Evolutionary conservation across 495 filamentous ascomycete genomes (phyloP).

Genomic region (Annulohypoxylon moriforme): DNA sequence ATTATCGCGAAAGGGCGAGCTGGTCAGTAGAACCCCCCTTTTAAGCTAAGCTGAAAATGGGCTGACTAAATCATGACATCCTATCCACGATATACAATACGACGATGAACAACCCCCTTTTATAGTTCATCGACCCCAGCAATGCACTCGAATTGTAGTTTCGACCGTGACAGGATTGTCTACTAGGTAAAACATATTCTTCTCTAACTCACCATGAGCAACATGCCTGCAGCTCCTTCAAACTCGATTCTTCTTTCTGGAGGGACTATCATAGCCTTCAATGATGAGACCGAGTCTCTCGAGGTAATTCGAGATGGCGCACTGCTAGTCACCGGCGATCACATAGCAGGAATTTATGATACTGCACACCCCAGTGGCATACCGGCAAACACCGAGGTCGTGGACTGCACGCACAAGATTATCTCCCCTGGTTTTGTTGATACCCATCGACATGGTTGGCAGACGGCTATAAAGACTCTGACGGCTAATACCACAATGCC

Average conservation of each 20-base stretch:
- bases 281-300: slow-evolving; percentile 49
- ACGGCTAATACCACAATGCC: slow-evolving; percentile 45
- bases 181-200: no score
- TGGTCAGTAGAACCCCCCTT: not conserved
- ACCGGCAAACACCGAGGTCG: slow-evolving; percentile 46
- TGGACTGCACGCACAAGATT: slow-evolving; percentile 67
- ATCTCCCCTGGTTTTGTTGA: slow-evolving; percentile 69
- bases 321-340: slow-evolving; percentile 53
- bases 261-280: slow-evolving; percentile 58
- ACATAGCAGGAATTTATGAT: slow-evolving; percentile 51
- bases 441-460: slow-evolving; percentile 70
- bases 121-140: not conserved
- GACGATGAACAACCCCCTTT: not conserved
- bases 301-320: slow-evolving; percentile 54
- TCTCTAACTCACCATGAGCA: not conserved
- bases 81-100: no score
- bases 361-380: slow-evolving; percentile 28
- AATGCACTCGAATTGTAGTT: not conserved
- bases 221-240: slow-evolving; percentile 23
- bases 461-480: slow-evolving; percentile 60
- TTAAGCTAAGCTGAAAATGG: not conserved
- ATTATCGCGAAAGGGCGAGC: slow-evolving; percentile 2
- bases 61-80: not conserved
- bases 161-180: not conserved
- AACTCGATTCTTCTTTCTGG: slow-evolving; percentile 52